Percentiles rank a stretch among this genome's conserved stretches.
Conservation (phyloP, 495 filamentous ascomycete species). For the Durotheca rogersii region DNA sequence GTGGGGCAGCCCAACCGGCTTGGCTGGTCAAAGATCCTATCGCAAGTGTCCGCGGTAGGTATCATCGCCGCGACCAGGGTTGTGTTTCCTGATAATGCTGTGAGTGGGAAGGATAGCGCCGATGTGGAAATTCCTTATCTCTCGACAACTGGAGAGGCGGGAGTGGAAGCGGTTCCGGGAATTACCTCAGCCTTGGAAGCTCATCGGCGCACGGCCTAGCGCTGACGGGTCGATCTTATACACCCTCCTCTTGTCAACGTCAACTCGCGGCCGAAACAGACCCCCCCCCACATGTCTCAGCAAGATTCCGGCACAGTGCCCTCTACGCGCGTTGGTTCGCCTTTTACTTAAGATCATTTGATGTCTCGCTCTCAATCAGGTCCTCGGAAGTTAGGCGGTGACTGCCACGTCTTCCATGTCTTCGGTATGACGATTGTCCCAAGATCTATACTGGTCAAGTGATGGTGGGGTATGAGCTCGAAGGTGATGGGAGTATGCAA, state of each 20-base stretch:
- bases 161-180: slow-evolving; percentile 1
- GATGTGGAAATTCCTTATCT: slow-evolving; percentile 29
- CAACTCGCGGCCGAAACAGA: slow-evolving; percentile 12
- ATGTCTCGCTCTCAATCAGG: slow-evolving; percentile 12
- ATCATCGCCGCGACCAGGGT: slow-evolving; percentile 6
- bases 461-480: slow-evolving; percentile 36
- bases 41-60: slow-evolving; percentile 19
- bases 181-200: slow-evolving; percentile 6
- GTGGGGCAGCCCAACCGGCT: slow-evolving; percentile 14
- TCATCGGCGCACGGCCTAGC: background rate
- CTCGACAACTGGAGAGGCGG: slow-evolving; percentile 13
- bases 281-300: slow-evolving; percentile 18
- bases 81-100: slow-evolving; percentile 7
- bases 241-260: slow-evolving; percentile 2
- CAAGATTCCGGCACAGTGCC: slow-evolving; percentile 14
- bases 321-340: slow-evolving; percentile 16
- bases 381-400: slow-evolving; percentile 2
- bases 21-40: slow-evolving; percentile 24
- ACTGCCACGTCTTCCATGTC: slow-evolving; percentile 8
- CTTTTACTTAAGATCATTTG: slow-evolving; percentile 19
- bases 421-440: slow-evolving; percentile 28
- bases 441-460: slow-evolving; percentile 33
- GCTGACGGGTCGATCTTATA: slow-evolving; percentile 8
- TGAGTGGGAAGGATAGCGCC: slow-evolving; percentile 4
- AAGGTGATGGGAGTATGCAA: slow-evolving; percentile 31